Evolutionary conservation across 345 rosid genomes (phyloP).

Genomic region (Rhodomyrtus tomentosa): DNA sequence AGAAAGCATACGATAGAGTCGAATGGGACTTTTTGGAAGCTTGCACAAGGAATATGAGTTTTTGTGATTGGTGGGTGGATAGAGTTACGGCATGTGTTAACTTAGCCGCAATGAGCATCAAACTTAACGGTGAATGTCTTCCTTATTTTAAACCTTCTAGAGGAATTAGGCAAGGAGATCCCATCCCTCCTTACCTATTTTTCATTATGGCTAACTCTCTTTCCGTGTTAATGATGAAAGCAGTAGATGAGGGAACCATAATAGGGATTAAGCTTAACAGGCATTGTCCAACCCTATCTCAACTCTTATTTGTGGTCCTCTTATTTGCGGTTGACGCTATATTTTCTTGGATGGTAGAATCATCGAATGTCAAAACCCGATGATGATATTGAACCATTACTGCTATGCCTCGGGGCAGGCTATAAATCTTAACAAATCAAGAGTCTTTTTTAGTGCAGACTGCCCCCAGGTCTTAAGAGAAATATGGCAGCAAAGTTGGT

Average conservation of each 20-base stretch:
- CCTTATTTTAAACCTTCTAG: not conserved
- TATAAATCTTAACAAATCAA: too few relatives aligned
- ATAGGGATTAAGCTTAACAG: not conserved
- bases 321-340: not conserved
- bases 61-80: too few relatives aligned
- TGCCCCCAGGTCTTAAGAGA: too few relatives aligned
- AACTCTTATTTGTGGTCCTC: too few relatives aligned
- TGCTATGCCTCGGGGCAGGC: too few relatives aligned
- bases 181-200: not conserved
- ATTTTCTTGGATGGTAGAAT: not conserved
- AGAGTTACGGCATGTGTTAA: not conserved
- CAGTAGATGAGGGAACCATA: not conserved
- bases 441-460: too few relatives aligned
- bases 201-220: not conserved
- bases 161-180: not conserved
- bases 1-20: not conserved
- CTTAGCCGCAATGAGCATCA: not conserved
- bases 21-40: not conserved
- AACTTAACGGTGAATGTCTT: not conserved
- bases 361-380: rapidly evolving
- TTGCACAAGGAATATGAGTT: too few relatives aligned
- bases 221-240: not conserved
- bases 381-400: too few relatives aligned
- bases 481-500: not conserved
- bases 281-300: not conserved